phyloP scores from a whole-genome alignment of 352 stramenopile species.

The Globisporangium perplexum region DNA sequence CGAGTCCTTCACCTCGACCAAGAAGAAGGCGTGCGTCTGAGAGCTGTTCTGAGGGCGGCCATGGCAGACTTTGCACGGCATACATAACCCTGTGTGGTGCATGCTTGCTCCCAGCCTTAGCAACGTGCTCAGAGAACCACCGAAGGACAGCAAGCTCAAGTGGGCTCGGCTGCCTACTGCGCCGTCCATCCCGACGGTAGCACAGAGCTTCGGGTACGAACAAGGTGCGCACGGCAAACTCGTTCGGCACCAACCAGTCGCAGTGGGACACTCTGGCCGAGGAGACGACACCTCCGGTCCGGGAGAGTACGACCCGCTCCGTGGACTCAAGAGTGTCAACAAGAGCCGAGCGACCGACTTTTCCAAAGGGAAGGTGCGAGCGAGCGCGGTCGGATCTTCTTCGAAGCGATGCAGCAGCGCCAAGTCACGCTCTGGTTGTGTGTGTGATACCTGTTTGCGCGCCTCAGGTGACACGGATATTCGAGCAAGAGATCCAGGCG shows the following conservation, averaged over 20 bases:
- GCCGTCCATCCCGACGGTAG: constrained; percentile 62
- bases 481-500: constrained; percentile 55
- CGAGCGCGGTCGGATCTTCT: no score
- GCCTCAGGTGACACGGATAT: constrained; percentile 34
- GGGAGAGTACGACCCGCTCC: constrained; percentile 68
- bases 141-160: constrained; percentile 43
- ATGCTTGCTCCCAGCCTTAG: constrained; percentile 14
- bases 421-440: not conserved
- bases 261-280: constrained; percentile 45
- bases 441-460: not conserved
- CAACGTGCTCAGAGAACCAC: constrained; percentile 23
- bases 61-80: not conserved
- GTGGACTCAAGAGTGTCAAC: constrained; percentile 57
- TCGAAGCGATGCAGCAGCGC: not conserved
- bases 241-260: constrained; percentile 53
- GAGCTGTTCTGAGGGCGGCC: not conserved
- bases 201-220: constrained; percentile 79
- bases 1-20: constrained; percentile 42
- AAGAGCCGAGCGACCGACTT: constrained; percentile 65
- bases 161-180: constrained; percentile 65
- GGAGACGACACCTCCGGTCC: constrained; percentile 57
- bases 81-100: not conserved
- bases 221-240: constrained; percentile 68
- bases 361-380: constrained; percentile 50
- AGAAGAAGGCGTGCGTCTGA: constrained; percentile 21